Conservation (phyloP, 805 yeast genomes). For the Jamesozyma piceae region DNA sequence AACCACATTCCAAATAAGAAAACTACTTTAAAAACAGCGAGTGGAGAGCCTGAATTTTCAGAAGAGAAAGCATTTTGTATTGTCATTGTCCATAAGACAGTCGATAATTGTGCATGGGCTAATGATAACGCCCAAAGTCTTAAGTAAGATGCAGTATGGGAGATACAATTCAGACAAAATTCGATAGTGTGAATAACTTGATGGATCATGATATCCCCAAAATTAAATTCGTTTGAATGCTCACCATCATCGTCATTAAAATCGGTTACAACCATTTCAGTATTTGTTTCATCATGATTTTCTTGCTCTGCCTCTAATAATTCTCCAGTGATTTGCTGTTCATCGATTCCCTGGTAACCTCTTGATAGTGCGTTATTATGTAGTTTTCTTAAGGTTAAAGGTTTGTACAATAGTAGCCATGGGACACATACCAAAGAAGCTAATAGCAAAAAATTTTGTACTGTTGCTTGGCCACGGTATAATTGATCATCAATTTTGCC, state of each 20-base stretch:
- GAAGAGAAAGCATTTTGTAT: conserved; percentile 64
- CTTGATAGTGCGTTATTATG: conserved; percentile 31
- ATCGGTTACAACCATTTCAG: conserved; percentile 35
- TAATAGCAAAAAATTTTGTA: conserved; percentile 63
- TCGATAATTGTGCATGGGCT: conserved; percentile 92
- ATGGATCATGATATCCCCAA: conserved; percentile 93
- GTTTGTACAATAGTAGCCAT: conserved; percentile 79
- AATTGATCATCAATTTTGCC: conserved; percentile 76
- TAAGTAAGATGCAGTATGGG: conserved; percentile 96
- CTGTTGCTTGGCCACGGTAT: conserved; percentile 65
- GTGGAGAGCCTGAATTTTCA: conserved; percentile 37
- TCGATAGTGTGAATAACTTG: conserved; percentile 97
- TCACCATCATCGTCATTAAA: conserved; percentile 33
- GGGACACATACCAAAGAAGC: conserved; percentile 89
- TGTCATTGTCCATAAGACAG: conserved; percentile 97
- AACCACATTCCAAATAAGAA: conserved; percentile 92
- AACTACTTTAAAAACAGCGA: conserved; percentile 69
- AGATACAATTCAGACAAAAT: conserved; percentile 91
- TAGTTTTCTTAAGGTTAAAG: conserved; percentile 56
- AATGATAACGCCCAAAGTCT: conserved; percentile 95
- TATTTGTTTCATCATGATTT: conserved; percentile 31
- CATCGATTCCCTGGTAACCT: conserved; percentile 36
- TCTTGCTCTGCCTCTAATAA: conserved; percentile 11
- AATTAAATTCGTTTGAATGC: conserved; percentile 47
- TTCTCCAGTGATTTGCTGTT: conserved; percentile 26